A percentile compares a stretch with the other conserved stretches of the same genome.
phyloP scores from a whole-genome alignment of 306 rosid species.

The Neltuma alba region DNA sequence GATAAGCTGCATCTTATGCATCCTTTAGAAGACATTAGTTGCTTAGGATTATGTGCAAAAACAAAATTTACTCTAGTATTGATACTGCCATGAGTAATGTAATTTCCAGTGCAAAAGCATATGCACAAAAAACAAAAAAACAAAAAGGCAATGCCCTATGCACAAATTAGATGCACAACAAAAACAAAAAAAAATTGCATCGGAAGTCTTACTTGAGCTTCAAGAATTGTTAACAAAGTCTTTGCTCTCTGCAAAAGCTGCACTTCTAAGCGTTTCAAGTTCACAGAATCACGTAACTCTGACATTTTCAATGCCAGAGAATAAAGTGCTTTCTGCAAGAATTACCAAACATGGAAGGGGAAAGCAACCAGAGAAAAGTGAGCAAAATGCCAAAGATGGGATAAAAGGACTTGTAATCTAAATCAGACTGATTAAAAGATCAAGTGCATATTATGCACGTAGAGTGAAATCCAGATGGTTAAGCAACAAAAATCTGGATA shows the following conservation, averaged over 20 bases:
- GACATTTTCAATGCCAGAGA: conserved; percentile 60
- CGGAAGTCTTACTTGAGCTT: conserved; percentile 66
- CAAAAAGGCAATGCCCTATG: neutral
- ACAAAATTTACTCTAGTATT: neutral
- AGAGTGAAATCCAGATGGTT: neutral
- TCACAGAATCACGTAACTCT: conserved; percentile 64
- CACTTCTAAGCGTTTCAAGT: conserved; percentile 62
- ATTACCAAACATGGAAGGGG: conserved; percentile 21
- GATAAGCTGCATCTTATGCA: neutral
- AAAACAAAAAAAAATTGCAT: conserved; percentile 15
- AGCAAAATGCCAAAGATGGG: conserved; percentile 23
- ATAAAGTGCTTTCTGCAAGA: conserved; percentile 64
- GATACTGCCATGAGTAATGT: conserved; percentile 8
- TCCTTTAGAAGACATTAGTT: conserved; percentile 16
- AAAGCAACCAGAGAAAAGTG: conserved; percentile 21
- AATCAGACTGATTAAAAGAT: conserved; percentile 19
- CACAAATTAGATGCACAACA: conserved; percentile 28
- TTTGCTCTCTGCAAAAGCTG: conserved; percentile 62
- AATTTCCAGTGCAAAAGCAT: neutral
- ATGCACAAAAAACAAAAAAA: conserved; percentile 6
- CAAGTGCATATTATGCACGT: neutral
- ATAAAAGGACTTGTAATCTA: neutral
- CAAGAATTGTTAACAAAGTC: conserved; percentile 65
- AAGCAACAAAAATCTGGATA: conserved; percentile 24
- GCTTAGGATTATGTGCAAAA: conserved; percentile 4